Base-by-base conservation (phyloP, 2,329 filamentous ascomycete species). In the Colletotrichum phormii region DNA sequence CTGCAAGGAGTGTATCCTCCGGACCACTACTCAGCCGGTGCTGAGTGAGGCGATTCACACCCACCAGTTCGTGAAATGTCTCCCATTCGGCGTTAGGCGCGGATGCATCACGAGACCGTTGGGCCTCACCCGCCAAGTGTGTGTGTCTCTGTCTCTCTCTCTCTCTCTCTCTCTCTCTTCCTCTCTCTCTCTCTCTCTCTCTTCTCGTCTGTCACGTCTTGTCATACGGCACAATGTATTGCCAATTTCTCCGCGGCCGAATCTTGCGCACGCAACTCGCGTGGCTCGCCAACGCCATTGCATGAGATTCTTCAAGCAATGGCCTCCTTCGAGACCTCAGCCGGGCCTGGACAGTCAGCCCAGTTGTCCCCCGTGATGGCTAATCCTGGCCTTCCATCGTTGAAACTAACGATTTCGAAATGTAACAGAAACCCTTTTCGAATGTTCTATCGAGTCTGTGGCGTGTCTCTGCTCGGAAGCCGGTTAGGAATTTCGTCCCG, bases 401-500 rank as follows among this genome's bases (percentile, higher is more conserved):
- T 46, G 29, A 26, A 49, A 60, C 65, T 69, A 64, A 59, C 49
- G 70, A 55, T 70, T 60, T 37, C 18, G 37, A 24, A 1, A 54
- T 70, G 59, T 35, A 3, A 72, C 70, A 33, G 54, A 70, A 59
- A 24, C 33, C 26, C 18, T 33, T 22, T n/a, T 26, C 24, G 66
- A 70, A 55, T 11, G 15, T 70, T 72, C 70, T 31, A 70, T 60
- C 31, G 42, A 33, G 33, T 37, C 64, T 22, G 33, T 64, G 54
- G 51, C 59, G 29, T 24, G 12, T 54, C 8, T 46, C 33, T 67
- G 46, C 6, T 55, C 49, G 4, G 58, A 33, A 29, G 8, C 13
- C 42, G 33, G 26, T n/a, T 46, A 24, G 3, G 4, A 49, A 42
- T 42, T 18, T n/a, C 5, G 22, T 31, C 13, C 63, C 33, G 33